phyloP scores from a whole-genome alignment of 140 eudicot genomes.

The Cichorium intybus region DNA sequence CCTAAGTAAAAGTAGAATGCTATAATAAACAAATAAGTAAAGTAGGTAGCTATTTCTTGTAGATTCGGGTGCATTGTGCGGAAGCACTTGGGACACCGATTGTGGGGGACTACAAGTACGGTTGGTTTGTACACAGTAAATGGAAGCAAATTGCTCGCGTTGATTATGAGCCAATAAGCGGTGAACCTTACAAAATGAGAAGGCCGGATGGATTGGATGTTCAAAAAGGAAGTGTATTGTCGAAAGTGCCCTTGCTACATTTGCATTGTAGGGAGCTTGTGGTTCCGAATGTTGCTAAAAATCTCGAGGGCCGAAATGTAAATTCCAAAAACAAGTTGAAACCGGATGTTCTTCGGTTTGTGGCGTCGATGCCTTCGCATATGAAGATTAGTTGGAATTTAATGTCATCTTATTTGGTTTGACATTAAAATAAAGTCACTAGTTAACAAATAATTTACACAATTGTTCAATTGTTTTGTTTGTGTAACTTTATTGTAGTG shows the following conservation, averaged over 20 bases:
- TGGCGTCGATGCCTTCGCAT: slow-evolving; percentile 88
- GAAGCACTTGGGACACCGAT: slow-evolving; percentile 96
- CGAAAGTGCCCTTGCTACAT: slow-evolving; percentile 83
- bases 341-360: slow-evolving; percentile 72
- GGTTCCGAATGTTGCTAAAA: slow-evolving; percentile 72
- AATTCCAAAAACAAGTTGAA: slow-evolving; percentile 35
- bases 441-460: too few relatives aligned
- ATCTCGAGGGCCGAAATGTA: slow-evolving; percentile 28
- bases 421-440: slow-evolving; percentile 77
- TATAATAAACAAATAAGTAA: too few relatives aligned
- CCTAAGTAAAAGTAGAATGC: too few relatives aligned
- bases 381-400: slow-evolving; percentile 98
- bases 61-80: slow-evolving; percentile 96
- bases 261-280: slow-evolving; percentile 86
- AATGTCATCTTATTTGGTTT: slow-evolving; percentile 82
- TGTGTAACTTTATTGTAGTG: too few relatives aligned
- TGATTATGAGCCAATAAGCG: slow-evolving; percentile 61
- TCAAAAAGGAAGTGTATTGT: slow-evolving; percentile 84
- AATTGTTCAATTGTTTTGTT: slow-evolving; percentile 95
- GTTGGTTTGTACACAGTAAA: slow-evolving; percentile 73
- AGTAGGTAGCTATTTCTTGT: too few relatives aligned
- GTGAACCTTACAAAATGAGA: slow-evolving; percentile 73
- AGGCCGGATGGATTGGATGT: slow-evolving; percentile 79
- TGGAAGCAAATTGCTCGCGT: slow-evolving; percentile 83
- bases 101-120: slow-evolving; percentile 88